Percentiles rank a stretch among this genome's conserved stretches.
These are phyloP conservation scores for Komagataella populi DNA, from an alignment of 805 yeast species.

Conservation along the genomic window DNA sequence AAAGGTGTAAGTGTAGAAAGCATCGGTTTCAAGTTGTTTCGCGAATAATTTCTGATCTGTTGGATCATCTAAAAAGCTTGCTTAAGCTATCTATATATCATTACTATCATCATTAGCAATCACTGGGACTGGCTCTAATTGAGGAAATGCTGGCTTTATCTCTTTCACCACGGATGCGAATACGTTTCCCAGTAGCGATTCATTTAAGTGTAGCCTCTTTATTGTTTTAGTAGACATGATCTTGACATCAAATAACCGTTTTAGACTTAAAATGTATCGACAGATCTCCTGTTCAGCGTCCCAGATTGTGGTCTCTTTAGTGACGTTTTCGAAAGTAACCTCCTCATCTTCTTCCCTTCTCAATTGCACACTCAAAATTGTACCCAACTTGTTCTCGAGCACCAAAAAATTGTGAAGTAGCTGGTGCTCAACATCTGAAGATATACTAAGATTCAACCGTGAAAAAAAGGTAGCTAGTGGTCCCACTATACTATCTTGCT, in stretches of 20 bases:
- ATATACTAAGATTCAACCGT: not conserved
- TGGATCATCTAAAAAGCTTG: not conserved
- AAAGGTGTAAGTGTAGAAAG: not conserved
- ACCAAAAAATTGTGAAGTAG: slow-evolving; percentile 14
- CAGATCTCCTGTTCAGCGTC: slow-evolving; percentile 11
- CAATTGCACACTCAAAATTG: slow-evolving; percentile 19
- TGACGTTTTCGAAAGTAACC: slow-evolving; percentile 8
- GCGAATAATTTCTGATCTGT: not conserved
- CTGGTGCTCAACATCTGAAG: not conserved
- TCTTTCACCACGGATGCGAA: slow-evolving; percentile 20
- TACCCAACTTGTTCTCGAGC: slow-evolving; percentile 33
- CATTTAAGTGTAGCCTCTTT: slow-evolving; percentile 12
- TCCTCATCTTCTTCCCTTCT: slow-evolving; percentile 42
- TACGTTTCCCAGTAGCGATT: slow-evolving; percentile 9
- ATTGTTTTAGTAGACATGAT: slow-evolving; percentile 6
- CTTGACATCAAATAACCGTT: slow-evolving; percentile 7
- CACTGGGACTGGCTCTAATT: not conserved
- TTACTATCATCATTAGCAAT: not conserved
- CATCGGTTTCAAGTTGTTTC: not conserved
- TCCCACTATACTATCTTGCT: not conserved
- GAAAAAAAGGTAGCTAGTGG: not conserved
- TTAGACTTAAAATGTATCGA: slow-evolving; percentile 11
- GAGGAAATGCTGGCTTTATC: not conserved
- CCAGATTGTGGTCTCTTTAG: slow-evolving; percentile 1
- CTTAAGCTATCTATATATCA: not conserved